These are phyloP conservation scores for Amphirosellinia nigrospora DNA, from an alignment of 495 filamentous ascomycete species.

Conservation along the genomic window DNA sequence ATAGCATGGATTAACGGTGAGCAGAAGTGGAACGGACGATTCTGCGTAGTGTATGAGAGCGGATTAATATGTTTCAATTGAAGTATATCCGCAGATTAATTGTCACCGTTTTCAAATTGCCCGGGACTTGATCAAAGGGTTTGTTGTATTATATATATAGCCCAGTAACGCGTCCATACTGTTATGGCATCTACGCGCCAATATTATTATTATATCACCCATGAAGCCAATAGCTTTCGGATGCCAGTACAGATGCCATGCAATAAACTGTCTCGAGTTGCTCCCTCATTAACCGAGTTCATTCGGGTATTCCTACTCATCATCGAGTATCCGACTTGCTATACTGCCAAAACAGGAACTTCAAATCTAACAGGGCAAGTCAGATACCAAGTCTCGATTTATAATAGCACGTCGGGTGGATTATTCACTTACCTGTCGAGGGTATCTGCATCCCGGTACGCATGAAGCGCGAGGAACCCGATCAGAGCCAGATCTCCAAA, in stretches of 20 bases:
- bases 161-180: constrained; percentile 5
- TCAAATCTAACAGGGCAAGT: constrained; percentile 60
- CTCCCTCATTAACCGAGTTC: background rate
- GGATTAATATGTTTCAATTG: background rate
- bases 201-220: constrained; percentile 14
- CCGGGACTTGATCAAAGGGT: background rate
- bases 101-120: background rate
- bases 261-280: background rate
- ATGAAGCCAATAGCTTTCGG: background rate
- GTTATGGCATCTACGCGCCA: constrained; percentile 12
- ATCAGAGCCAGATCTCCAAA: constrained; percentile 76
- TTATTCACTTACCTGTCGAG: constrained; percentile 69
- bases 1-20: background rate
- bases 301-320: constrained; percentile 63
- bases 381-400: constrained; percentile 9
- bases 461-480: constrained; percentile 74
- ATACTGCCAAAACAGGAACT: constrained; percentile 85
- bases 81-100: background rate
- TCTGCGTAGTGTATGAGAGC: background rate
- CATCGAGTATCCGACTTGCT: constrained; percentile 90
- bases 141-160: background rate
- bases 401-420: constrained; percentile 8
- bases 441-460: constrained; percentile 89
- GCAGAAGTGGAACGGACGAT: background rate
- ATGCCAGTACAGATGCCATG: background rate